Percentiles rank a stretch among this genome's conserved stretches.
Conservation (phyloP, 2,329 filamentous ascomycete species). For the Rhytidhysteron rufulum region DNA sequence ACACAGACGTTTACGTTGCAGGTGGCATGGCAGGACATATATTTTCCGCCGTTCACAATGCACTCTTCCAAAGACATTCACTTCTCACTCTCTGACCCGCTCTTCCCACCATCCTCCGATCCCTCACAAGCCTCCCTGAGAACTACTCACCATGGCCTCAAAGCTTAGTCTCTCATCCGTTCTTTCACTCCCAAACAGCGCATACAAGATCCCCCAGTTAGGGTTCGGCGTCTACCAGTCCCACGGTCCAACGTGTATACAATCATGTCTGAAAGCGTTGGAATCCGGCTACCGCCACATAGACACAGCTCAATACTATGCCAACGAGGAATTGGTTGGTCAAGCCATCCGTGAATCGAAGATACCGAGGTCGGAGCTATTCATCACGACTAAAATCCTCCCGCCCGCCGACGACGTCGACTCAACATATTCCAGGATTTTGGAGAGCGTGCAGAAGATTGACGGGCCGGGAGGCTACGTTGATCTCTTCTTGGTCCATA, state of each 20-base stretch:
- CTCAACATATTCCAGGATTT: slow-evolving; percentile 55
- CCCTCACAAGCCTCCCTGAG: not conserved
- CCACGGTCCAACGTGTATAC: slow-evolving; percentile 49
- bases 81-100: no score
- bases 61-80: no score
- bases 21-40: no score
- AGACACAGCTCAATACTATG: slow-evolving; percentile 67
- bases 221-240: slow-evolving; percentile 71
- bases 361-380: slow-evolving; percentile 57
- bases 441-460: slow-evolving; percentile 62
- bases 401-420: slow-evolving; percentile 52
- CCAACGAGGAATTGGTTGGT: slow-evolving; percentile 65
- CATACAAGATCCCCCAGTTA: slow-evolving; percentile 58
- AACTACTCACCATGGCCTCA: slow-evolving; percentile 16
- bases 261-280: slow-evolving; percentile 58
- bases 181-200: slow-evolving; percentile 49
- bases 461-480: slow-evolving; percentile 58
- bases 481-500: slow-evolving; percentile 69
- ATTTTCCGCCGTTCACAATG: no score
- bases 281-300: slow-evolving; percentile 60
- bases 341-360: slow-evolving; percentile 57
- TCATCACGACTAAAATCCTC: slow-evolving; percentile 69
- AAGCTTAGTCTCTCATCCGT: slow-evolving; percentile 45
- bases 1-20: no score
- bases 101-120: no score